phyloP scores from a whole-genome alignment of 2,329 filamentous ascomycete genomes.

The Penicillium janthinellum region DNA sequence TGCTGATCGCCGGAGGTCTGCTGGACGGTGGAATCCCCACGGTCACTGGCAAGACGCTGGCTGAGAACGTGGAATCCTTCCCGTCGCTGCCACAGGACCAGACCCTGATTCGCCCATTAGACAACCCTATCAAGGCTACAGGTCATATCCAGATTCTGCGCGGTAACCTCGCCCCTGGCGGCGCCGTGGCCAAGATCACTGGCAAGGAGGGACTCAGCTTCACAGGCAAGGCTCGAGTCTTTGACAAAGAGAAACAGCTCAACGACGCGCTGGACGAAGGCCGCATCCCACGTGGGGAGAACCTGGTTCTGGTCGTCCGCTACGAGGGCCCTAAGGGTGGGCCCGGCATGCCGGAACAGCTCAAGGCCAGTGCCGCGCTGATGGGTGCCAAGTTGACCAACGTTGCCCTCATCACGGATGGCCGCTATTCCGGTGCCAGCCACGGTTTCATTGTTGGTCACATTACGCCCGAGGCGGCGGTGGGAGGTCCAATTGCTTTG shows the following conservation, averaged over 20 bases:
- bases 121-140: constrained; percentile 80
- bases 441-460: constrained; percentile 95
- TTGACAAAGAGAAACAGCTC: constrained; percentile 80
- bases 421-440: constrained; percentile 81
- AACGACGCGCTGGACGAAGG: constrained; percentile 73
- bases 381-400: constrained; percentile 90
- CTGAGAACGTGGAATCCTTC: constrained; percentile 76
- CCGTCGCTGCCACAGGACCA: constrained; percentile 78
- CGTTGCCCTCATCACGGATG: constrained; percentile 89
- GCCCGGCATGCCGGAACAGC: constrained; percentile 93
- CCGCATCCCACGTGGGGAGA: constrained; percentile 71
- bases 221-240: constrained; percentile 77
- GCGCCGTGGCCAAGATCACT: constrained; percentile 93
- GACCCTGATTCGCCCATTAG: constrained; percentile 76
- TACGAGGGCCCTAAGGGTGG: constrained; percentile 94
- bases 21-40: constrained; percentile 78
- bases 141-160: constrained; percentile 87
- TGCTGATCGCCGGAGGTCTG: constrained; percentile 73
- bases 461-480: constrained; percentile 85
- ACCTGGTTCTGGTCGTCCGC: constrained; percentile 84
- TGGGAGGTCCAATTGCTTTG: constrained; percentile 83
- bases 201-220: constrained; percentile 89
- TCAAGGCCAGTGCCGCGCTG: constrained; percentile 83
- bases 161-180: constrained; percentile 84
- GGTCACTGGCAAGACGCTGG: constrained; percentile 80